Evolutionary conservation across 176 grass and related monocot genomes (phyloP).

Genomic region (Phyllostachys edulis): DNA sequence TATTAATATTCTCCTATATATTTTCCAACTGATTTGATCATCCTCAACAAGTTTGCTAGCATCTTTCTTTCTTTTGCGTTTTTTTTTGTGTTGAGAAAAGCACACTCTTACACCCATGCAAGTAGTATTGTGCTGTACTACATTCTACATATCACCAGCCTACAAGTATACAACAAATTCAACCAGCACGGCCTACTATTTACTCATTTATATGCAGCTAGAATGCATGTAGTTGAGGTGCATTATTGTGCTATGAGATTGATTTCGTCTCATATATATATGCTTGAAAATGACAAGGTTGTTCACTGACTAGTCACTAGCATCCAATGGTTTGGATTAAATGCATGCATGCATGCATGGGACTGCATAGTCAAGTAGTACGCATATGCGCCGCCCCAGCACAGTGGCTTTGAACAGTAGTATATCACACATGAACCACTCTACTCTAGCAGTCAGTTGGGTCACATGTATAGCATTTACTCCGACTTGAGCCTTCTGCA

Average conservation of each 20-base stretch:
- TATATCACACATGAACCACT: not conserved
- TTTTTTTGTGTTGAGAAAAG: not conserved
- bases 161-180: not conserved
- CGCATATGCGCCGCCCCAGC: constrained; percentile 30
- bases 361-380: not conserved
- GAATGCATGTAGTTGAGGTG: not conserved
- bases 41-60: not conserved
- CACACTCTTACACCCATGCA: not conserved
- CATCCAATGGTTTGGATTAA: not conserved
- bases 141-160: not conserved
- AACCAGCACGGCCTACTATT: not conserved
- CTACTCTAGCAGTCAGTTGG: not conserved
- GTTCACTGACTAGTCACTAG: not conserved
- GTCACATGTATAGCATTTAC: constrained; percentile 7
- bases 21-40: not conserved
- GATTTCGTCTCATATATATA: not conserved
- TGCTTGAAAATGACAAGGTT: not conserved
- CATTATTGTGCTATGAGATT: not conserved
- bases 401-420: constrained; percentile 11
- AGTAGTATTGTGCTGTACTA: not conserved
- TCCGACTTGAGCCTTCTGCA: not conserved
- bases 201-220: too few relatives aligned
- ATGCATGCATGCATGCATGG: not conserved
- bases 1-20: not conserved
- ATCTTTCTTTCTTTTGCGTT: not conserved